phyloP scores from a whole-genome alignment of 2,329 filamentous ascomycete species.

The Coniochaeta sp. region DNA sequence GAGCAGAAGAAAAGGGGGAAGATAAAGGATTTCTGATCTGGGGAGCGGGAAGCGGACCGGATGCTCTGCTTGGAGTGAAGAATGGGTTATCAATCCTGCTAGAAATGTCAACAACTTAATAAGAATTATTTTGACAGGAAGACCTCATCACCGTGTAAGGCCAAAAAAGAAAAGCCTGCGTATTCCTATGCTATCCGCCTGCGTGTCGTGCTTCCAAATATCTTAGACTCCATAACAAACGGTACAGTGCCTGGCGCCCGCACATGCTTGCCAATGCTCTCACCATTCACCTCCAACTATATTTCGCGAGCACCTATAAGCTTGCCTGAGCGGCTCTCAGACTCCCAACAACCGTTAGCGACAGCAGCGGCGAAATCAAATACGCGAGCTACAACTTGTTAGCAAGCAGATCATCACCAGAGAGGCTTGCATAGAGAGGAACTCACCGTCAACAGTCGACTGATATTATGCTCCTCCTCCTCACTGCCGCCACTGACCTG shows the following conservation, averaged over 20 bases:
- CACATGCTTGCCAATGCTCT: too few species aligned
- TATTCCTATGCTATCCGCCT: neutral
- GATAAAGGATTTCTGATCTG: neutral
- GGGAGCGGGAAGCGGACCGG: neutral
- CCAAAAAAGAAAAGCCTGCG: neutral
- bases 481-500: conserved; percentile 31
- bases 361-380: conserved; percentile 26
- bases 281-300: too few species aligned
- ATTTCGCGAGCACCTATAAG: conserved; percentile 2
- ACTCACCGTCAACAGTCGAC: conserved; percentile 33
- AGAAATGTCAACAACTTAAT: neutral
- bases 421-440: neutral
- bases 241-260: too few species aligned
- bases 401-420: neutral
- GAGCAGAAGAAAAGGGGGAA: neutral
- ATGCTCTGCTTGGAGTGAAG: neutral
- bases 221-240: neutral
- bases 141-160: too few species aligned
- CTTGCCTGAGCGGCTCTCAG: conserved; percentile 22
- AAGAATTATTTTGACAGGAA: neutral
- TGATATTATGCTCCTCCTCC: conserved; percentile 32
- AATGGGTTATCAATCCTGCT: neutral
- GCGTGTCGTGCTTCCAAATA: neutral
- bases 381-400: conserved; percentile 22
- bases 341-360: conserved; percentile 26